phyloP scores from a whole-genome alignment of 306 rosid genomes.

The Nissolia schottii region DNA sequence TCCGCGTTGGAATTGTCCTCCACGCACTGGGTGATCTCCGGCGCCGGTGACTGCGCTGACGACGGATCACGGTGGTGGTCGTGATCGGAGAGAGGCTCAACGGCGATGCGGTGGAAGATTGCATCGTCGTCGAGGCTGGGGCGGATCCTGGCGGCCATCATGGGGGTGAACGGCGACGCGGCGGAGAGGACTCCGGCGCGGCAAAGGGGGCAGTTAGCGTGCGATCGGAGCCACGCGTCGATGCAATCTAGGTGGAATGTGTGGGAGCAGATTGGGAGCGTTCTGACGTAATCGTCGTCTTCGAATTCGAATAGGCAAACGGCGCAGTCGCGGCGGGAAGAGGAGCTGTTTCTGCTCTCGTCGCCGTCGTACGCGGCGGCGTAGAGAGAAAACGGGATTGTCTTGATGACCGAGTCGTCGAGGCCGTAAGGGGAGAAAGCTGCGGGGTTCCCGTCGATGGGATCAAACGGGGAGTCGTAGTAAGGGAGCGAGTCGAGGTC shows the following conservation, averaged over 20 bases:
- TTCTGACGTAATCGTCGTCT: conserved; percentile 74
- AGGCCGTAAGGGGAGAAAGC: conserved; percentile 71
- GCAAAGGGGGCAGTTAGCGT: conserved; percentile 96
- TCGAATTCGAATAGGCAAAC: conserved; percentile 81
- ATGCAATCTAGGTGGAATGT: conserved; percentile 87
- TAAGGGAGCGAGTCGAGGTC: conserved; percentile 69
- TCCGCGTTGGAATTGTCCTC: conserved; percentile 66
- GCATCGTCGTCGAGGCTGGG: conserved; percentile 75
- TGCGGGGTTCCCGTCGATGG: conserved; percentile 46
- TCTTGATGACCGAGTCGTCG: conserved; percentile 81
- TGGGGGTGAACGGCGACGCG: conserved; percentile 74
- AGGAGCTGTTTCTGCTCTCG: background rate
- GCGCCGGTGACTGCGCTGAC: background rate
- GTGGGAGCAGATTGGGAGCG: conserved; percentile 80
- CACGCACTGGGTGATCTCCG: conserved; percentile 67
- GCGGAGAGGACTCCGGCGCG: conserved; percentile 76
- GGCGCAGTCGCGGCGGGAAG: conserved; percentile 67
- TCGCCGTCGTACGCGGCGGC: conserved; percentile 29
- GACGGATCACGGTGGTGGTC: background rate
- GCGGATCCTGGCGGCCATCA: conserved; percentile 84
- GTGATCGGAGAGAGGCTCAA: conserved; percentile 44
- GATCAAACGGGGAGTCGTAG: conserved; percentile 72
- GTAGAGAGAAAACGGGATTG: conserved; percentile 78
- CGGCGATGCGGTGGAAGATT: conserved; percentile 39
- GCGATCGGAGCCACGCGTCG: conserved; percentile 90